Conservation (phyloP, 2,329 filamentous ascomycete species). For the Sarocladium kiliense region DNA sequence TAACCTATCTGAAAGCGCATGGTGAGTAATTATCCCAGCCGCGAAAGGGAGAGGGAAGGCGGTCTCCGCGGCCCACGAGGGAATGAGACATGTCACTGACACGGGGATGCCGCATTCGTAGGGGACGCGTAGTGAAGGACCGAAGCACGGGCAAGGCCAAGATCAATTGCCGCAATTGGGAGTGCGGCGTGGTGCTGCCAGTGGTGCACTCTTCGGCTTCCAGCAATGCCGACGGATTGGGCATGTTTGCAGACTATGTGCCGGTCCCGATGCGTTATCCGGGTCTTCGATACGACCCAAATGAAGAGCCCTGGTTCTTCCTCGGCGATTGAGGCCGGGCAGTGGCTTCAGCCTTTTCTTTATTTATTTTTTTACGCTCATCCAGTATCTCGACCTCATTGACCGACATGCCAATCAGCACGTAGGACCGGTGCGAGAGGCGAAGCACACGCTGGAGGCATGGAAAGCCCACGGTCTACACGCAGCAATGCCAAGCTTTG, state of each 20-base stretch:
- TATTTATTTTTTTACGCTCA: no score
- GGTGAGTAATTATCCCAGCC: constrained; percentile 48
- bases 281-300: constrained; percentile 40
- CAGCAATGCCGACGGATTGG: constrained; percentile 12
- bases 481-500: constrained; percentile 2
- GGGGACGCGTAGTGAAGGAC: constrained; percentile 74
- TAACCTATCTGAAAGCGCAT: constrained; percentile 90
- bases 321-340: constrained; percentile 10
- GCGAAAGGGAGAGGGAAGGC: neutral
- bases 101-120: constrained; percentile 27
- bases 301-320: constrained; percentile 39
- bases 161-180: constrained; percentile 87
- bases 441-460: no score
- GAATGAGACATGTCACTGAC: constrained; percentile 12
- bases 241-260: constrained; percentile 48
- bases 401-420: no score
- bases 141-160: constrained; percentile 62
- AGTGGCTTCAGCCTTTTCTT: no score
- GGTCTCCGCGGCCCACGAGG: neutral
- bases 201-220: constrained; percentile 25
- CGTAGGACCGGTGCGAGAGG: no score
- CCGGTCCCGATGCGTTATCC: constrained; percentile 63
- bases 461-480: neutral
- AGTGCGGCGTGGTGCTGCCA: constrained; percentile 81
- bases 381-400: no score